These are phyloP conservation scores for Aureobasidium sp. DNA, from an alignment of 2,329 filamentous ascomycete genomes.

Conservation along the genomic window DNA sequence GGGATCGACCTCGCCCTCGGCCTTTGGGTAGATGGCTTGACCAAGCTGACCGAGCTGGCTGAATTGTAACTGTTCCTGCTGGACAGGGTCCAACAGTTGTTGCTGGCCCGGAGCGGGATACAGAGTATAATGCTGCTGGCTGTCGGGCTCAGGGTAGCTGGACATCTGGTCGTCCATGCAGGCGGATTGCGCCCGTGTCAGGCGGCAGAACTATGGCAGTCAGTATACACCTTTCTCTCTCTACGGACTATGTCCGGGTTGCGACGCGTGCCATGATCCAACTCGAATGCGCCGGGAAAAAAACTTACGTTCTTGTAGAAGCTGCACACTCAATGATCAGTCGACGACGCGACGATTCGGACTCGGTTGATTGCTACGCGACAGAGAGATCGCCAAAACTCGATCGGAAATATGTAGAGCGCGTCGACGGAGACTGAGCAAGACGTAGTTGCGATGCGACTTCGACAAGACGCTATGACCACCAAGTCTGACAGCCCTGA, in stretches of 20 bases:
- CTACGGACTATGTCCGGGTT: conserved; percentile 6
- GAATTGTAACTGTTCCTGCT: conserved; percentile 29
- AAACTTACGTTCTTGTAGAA: background rate
- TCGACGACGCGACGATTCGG: background rate
- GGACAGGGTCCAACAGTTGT: conserved; percentile 26
- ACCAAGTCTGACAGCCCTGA: background rate
- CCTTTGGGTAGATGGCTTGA: conserved; percentile 29
- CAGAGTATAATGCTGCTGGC: conserved; percentile 29
- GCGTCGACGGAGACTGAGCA: background rate
- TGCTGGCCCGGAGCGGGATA: conserved; percentile 28
- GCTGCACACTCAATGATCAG: background rate
- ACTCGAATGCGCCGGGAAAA: conserved; percentile 4
- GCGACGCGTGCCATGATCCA: conserved; percentile 1
- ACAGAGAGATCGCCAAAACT: background rate
- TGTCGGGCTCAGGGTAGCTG: conserved; percentile 28
- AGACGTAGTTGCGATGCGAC: background rate
- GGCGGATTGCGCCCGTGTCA: background rate
- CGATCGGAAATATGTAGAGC: background rate
- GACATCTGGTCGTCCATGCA: conserved; percentile 25
- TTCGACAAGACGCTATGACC: conserved; percentile 1
- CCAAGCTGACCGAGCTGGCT: conserved; percentile 24
- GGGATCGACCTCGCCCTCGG: conserved; percentile 23
- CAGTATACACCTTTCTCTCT: background rate
- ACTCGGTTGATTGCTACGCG: conserved; percentile 6
- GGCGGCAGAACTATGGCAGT: conserved; percentile 9